Evolutionary conservation across 306 rosid genomes (phyloP).

Genomic region (Corylus avellana): DNA sequence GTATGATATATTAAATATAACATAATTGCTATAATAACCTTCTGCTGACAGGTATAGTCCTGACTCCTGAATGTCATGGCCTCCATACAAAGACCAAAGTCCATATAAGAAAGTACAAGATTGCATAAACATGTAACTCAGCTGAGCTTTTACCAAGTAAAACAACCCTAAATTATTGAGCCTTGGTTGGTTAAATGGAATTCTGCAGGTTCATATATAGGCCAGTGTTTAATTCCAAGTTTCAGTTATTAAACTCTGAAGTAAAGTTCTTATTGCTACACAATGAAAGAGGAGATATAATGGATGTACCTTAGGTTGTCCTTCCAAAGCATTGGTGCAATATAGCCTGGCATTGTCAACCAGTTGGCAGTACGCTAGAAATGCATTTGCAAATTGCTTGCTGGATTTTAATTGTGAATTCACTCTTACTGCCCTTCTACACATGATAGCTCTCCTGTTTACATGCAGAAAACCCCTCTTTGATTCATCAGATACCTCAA

Average conservation of each 20-base stretch:
- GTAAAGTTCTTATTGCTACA: not conserved
- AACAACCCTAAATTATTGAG: not conserved
- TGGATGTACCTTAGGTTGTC: constrained; percentile 75
- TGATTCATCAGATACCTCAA: constrained; percentile 6
- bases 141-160: not conserved
- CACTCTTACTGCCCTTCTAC: constrained; percentile 91
- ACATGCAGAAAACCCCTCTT: constrained; percentile 16
- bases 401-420: constrained; percentile 83
- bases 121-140: not conserved
- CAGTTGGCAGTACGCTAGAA: constrained; percentile 66
- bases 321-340: constrained; percentile 87
- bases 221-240: not conserved
- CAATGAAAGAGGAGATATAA: constrained; percentile 6
- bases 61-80: not conserved
- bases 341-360: constrained; percentile 84
- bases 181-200: not conserved
- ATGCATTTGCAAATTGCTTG: constrained; percentile 87
- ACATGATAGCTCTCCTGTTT: constrained; percentile 86
- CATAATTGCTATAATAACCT: not conserved
- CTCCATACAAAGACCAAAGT: not conserved
- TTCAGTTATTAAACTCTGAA: not conserved
- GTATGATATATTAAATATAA: constrained; percentile 3
- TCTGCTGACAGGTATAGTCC: not conserved
- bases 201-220: not conserved
- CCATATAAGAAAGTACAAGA: not conserved